phyloP scores from a whole-genome alignment of 1,139 yeast genomes.

The Scheffersomyces titani region DNA sequence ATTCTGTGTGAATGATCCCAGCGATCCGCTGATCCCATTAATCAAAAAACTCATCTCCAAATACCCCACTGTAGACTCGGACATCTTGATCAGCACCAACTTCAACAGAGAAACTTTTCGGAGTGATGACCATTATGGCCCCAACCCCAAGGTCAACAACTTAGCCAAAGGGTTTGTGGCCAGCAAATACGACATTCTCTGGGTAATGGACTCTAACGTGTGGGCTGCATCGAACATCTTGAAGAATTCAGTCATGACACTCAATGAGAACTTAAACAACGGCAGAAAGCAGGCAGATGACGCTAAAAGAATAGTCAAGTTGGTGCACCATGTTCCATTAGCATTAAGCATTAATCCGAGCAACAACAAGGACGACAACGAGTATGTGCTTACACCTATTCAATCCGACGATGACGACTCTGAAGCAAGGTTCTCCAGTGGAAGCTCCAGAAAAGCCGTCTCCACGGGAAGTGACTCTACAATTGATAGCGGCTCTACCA shows the following conservation, averaged over 20 bases:
- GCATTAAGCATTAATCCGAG: constrained; percentile 45
- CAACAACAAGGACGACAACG: neutral
- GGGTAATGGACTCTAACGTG: constrained; percentile 90
- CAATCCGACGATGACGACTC: constrained; percentile 1
- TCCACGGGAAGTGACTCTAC: neutral
- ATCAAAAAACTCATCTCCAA: constrained; percentile 50
- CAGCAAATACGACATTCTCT: constrained; percentile 72
- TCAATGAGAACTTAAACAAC: constrained; percentile 49
- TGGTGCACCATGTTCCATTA: constrained; percentile 81
- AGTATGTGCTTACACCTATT: neutral
- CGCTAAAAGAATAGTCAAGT: constrained; percentile 47
- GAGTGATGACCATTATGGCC: constrained; percentile 61
- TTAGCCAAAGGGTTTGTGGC: constrained; percentile 71
- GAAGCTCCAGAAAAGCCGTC: neutral
- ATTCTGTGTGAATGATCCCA: constrained; percentile 67
- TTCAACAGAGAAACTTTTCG: constrained; percentile 23
- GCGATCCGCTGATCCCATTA: constrained; percentile 67
- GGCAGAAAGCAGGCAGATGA: constrained; percentile 28
- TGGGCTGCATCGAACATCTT: constrained; percentile 73
- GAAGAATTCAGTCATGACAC: constrained; percentile 61
- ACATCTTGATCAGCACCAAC: constrained; percentile 50
- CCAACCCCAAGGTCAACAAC: constrained; percentile 88
- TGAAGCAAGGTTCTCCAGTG: neutral
- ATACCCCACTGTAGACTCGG: constrained; percentile 62
- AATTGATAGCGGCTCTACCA: neutral